Evolutionary conservation across 306 rosid genomes (phyloP).

Genomic region (Trifolium dubium): DNA sequence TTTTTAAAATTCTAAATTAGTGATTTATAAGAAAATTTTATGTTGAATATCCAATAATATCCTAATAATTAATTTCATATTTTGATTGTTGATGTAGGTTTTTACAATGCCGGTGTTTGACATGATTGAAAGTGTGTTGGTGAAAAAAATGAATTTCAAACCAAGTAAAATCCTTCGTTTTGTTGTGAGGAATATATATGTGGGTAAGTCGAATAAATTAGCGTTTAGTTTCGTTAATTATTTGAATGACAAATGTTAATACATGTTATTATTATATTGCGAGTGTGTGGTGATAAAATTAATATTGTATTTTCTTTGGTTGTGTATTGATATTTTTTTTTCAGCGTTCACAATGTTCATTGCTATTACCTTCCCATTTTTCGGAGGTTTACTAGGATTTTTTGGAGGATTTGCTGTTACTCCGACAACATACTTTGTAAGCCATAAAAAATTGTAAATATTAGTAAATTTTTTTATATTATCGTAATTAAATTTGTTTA

Average conservation of each 20-base stretch:
- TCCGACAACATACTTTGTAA: slow-evolving; percentile 13
- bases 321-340: not conserved
- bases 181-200: slow-evolving; percentile 60
- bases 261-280: not conserved
- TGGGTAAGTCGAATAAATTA: slow-evolving; percentile 58
- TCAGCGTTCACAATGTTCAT: not conserved
- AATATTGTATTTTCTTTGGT: not conserved
- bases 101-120: slow-evolving; percentile 91
- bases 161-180: slow-evolving; percentile 68
- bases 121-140: slow-evolving; percentile 74
- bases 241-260: not conserved
- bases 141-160: slow-evolving; percentile 60
- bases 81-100: slow-evolving; percentile 47
- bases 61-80: not conserved
- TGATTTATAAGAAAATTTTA: not conserved
- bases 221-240: not conserved
- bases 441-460: not conserved
- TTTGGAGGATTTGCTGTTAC: slow-evolving; percentile 14
- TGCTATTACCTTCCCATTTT: not conserved
- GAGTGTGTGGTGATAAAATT: no score
- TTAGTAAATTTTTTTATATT: not conserved
- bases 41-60: not conserved
- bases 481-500: not conserved
- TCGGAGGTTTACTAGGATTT: not conserved
- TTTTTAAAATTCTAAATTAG: not conserved